Conservation (phyloP, 164 flowering plant species). For the Vitis amurensis region DNA sequence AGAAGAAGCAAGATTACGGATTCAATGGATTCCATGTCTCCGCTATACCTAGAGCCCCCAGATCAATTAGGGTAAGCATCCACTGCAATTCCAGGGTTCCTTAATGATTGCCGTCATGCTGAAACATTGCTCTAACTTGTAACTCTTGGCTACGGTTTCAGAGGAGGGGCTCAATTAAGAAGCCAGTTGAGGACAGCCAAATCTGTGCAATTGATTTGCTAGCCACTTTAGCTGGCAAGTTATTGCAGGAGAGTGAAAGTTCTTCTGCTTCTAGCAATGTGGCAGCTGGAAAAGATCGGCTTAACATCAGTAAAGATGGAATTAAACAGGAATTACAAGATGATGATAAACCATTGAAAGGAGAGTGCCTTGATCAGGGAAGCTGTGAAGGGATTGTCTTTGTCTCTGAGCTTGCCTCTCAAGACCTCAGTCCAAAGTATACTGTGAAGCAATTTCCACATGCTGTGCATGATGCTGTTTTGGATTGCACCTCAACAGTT, state of each 20-base stretch:
- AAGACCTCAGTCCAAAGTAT: constrained; percentile 15
- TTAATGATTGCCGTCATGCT: neutral
- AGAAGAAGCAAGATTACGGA: constrained; percentile 34
- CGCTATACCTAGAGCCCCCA: constrained; percentile 39
- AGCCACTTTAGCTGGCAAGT: constrained; percentile 48
- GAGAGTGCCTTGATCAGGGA: constrained; percentile 21
- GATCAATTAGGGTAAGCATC: constrained; percentile 40
- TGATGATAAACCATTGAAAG: constrained; percentile 18
- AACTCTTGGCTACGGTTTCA: constrained; percentile 10
- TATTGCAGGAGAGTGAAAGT: constrained; percentile 48
- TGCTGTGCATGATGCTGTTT: constrained; percentile 17
- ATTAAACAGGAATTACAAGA: constrained; percentile 18
- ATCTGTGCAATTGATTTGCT: constrained; percentile 44
- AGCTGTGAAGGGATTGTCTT: constrained; percentile 26
- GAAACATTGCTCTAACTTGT: neutral
- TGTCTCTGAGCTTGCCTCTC: constrained; percentile 16
- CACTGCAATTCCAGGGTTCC: neutral
- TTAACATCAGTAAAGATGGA: constrained; percentile 11
- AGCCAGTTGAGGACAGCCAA: constrained; percentile 25
- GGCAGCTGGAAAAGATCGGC: constrained; percentile 23
- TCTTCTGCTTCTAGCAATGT: constrained; percentile 46
- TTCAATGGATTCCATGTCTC: constrained; percentile 35
- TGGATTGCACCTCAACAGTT: constrained; percentile 23
- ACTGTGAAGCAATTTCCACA: constrained; percentile 10
- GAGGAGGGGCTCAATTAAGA: constrained; percentile 29